Evolutionary conservation across 2,329 filamentous ascomycete species (phyloP).

Genomic region (Pseudocercospora macadamiae): DNA sequence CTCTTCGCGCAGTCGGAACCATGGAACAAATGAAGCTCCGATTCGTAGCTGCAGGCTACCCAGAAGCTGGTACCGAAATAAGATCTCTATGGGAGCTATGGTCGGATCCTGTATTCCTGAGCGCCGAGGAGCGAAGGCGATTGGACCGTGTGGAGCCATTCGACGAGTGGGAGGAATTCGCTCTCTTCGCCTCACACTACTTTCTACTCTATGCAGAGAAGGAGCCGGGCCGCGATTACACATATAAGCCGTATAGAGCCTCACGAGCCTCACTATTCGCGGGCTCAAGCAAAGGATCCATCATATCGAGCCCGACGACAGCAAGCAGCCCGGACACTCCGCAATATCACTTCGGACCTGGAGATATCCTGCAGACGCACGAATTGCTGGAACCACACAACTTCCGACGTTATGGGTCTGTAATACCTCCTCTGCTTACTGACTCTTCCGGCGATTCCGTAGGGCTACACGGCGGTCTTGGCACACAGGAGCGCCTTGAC

Average conservation of each 20-base stretch:
- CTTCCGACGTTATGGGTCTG: conserved; percentile 45
- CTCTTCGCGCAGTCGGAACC: conserved; percentile 71
- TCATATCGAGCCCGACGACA: conserved; percentile 23
- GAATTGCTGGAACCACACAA: conserved; percentile 32
- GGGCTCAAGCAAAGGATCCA: conserved; percentile 25
- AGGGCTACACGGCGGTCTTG: conserved; percentile 50
- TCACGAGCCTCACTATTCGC: conserved; percentile 30
- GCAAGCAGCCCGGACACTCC: conserved; percentile 25
- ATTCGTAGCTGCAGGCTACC: conserved; percentile 72
- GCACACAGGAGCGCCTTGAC: conserved; percentile 51
- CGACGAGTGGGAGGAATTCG: conserved; percentile 96
- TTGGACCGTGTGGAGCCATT: conserved; percentile 79
- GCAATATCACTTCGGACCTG: conserved; percentile 29
- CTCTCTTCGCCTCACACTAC: conserved; percentile 82
- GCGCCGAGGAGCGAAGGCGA: conserved; percentile 58
- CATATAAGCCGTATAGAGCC: conserved; percentile 24
- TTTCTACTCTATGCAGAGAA: conserved; percentile 71
- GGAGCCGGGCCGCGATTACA: conserved; percentile 33
- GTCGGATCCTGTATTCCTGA: conserved; percentile 70
- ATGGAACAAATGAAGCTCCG: conserved; percentile 67
- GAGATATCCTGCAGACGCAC: conserved; percentile 32
- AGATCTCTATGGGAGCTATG: conserved; percentile 82
- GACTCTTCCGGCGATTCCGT: conserved; percentile 36
- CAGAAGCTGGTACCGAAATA: conserved; percentile 53
- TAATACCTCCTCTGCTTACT: conserved; percentile 38